Conservation (phyloP, 768 basidiomycete species). For the Boletus tomentosulus region DNA sequence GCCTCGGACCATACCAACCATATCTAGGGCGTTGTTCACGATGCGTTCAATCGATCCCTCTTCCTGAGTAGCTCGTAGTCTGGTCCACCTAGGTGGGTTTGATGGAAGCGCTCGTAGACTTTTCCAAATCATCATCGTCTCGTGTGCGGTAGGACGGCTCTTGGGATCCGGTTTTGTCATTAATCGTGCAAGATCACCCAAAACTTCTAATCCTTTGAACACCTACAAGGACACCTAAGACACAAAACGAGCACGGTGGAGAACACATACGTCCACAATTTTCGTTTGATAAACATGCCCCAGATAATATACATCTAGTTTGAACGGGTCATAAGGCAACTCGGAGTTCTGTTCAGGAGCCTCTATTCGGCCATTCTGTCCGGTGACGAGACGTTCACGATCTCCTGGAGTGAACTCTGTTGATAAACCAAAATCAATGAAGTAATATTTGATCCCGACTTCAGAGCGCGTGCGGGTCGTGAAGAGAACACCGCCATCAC, state of each 20-base stretch:
- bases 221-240: background rate
- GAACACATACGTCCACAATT: conserved; percentile 11
- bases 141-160: background rate
- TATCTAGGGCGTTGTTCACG: conserved; percentile 9
- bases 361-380: conserved; percentile 7
- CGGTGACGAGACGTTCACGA: background rate
- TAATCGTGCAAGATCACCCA: background rate
- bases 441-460: conserved; percentile 28
- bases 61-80: conserved; percentile 2
- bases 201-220: conserved; percentile 1
- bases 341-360: conserved; percentile 21
- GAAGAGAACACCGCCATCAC: conserved; percentile 13
- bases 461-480: conserved; percentile 25
- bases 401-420: conserved; percentile 20
- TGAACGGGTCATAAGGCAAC: conserved; percentile 29
- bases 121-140: background rate
- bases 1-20: conserved; percentile 9
- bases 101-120: conserved; percentile 4
- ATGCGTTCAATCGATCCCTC: conserved; percentile 12
- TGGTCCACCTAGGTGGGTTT: conserved; percentile 5
- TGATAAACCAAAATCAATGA: conserved; percentile 12
- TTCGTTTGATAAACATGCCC: conserved; percentile 10
- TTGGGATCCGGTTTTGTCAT: conserved; percentile 9
- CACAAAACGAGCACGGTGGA: no score
- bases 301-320: conserved; percentile 26